Conservation (phyloP, 805 yeast species). For the Metschnikowia kofuensis region DNA sequence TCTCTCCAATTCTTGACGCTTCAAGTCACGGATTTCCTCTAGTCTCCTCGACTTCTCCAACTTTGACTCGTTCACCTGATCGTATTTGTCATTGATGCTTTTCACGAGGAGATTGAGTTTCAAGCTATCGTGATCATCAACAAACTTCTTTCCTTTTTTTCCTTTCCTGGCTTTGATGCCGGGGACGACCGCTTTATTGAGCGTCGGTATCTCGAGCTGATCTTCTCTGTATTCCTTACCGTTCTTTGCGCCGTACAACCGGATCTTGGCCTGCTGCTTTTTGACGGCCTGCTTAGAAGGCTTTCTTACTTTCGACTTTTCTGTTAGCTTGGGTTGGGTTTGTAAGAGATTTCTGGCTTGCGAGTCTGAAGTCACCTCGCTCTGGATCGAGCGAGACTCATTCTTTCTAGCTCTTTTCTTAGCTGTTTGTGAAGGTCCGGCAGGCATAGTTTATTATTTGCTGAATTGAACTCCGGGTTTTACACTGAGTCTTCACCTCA, state of each 20-base stretch:
- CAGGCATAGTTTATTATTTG: constrained; percentile 44
- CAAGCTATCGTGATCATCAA: constrained; percentile 63
- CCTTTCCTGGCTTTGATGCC: constrained; percentile 77
- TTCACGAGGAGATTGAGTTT: constrained; percentile 68
- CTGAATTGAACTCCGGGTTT: neutral
- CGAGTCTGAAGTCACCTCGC: constrained; percentile 65
- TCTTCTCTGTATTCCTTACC: constrained; percentile 66
- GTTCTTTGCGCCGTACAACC: constrained; percentile 64
- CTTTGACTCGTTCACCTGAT: constrained; percentile 78
- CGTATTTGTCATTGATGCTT: constrained; percentile 79
- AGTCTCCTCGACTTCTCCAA: constrained; percentile 85
- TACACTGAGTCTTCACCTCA: constrained; percentile 1
- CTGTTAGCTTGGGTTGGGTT: constrained; percentile 56
- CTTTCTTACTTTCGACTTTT: constrained; percentile 51
- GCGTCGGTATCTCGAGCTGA: constrained; percentile 72
- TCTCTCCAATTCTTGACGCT: constrained; percentile 81
- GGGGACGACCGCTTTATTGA: constrained; percentile 82
- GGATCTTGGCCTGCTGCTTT: constrained; percentile 61
- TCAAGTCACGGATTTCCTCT: constrained; percentile 85
- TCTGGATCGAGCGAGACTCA: constrained; percentile 52
- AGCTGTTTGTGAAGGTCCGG: constrained; percentile 56
- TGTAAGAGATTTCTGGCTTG: constrained; percentile 67
- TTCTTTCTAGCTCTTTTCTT: constrained; percentile 55
- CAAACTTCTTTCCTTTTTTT: constrained; percentile 82
- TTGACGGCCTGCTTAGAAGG: constrained; percentile 53